A percentile compares a stretch with the other conserved stretches of the same genome.
These are phyloP conservation scores for Saturnispora serradocipensis DNA, from an alignment of 805 yeast genomes.

Conservation along the genomic window DNA sequence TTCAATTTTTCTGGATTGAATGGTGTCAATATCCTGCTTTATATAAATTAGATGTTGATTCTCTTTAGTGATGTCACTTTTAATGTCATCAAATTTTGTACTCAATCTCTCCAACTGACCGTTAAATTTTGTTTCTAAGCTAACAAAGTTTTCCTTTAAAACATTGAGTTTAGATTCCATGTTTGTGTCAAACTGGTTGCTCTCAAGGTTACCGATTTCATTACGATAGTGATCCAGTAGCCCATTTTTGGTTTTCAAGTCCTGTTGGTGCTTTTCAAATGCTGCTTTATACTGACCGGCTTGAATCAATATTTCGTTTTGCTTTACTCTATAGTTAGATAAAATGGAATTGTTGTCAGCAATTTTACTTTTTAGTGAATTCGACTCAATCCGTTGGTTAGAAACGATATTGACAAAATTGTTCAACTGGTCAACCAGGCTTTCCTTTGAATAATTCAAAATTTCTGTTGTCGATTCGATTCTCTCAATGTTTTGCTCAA, in stretches of 20 bases:
- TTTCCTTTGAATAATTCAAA: constrained; percentile 36
- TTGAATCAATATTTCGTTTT: constrained; percentile 32
- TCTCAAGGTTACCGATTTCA: constrained; percentile 4
- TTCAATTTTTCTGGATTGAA: constrained; percentile 27
- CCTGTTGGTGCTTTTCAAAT: constrained; percentile 18
- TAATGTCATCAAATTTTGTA: constrained; percentile 13
- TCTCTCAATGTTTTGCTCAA: constrained; percentile 43
- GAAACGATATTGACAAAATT: constrained; percentile 31
- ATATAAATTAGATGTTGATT: constrained; percentile 35
- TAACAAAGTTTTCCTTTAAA: constrained; percentile 4
- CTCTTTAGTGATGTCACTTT: constrained; percentile 33
- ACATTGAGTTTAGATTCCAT: constrained; percentile 10
- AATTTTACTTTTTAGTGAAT: constrained; percentile 14
- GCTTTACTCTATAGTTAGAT: constrained; percentile 22
- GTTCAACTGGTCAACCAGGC: constrained; percentile 30
- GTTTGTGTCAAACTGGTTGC: constrained; percentile 8
- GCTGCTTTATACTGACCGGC: constrained; percentile 47
- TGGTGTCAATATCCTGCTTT: constrained; percentile 31
- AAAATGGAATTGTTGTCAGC: constrained; percentile 11
- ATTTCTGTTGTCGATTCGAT: constrained; percentile 38
- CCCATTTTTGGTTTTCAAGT: constrained; percentile 12
- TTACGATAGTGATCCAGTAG: constrained; percentile 8
- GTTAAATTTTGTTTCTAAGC: constrained; percentile 4
- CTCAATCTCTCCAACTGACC: constrained; percentile 12
- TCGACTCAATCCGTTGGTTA: constrained; percentile 19